Percentiles rank a stretch among this genome's conserved stretches.
These are phyloP conservation scores for Diplotaxis tenuifolia DNA, from an alignment of 345 rosid genomes.

Conservation along the genomic window DNA sequence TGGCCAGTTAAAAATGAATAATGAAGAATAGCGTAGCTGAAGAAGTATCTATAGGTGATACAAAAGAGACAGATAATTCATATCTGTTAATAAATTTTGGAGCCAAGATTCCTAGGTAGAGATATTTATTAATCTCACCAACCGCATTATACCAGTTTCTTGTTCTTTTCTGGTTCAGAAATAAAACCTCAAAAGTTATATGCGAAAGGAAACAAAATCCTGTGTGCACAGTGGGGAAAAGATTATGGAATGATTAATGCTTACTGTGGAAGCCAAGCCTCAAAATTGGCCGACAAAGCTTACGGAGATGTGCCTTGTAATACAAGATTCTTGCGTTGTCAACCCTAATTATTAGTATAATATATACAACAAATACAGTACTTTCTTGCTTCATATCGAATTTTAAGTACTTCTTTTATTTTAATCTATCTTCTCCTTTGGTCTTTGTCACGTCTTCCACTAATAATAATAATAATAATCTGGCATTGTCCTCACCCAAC, in stretches of 20 bases:
- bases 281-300: slow-evolving; percentile 9
- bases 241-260: slow-evolving; percentile 35
- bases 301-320: slow-evolving; percentile 26
- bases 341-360: slow-evolving; percentile 17
- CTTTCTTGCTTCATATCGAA: neutral
- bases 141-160: slow-evolving; percentile 30
- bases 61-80: too few relatives aligned
- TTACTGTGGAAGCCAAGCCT: slow-evolving; percentile 37
- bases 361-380: neutral
- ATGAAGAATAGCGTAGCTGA: neutral
- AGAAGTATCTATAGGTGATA: too few relatives aligned
- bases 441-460: slow-evolving; percentile 28
- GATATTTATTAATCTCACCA: slow-evolving; percentile 18
- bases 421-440: neutral
- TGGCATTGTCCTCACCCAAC: neutral
- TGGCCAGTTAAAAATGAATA: too few relatives aligned
- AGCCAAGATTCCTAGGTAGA: slow-evolving; percentile 16
- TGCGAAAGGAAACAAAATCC: slow-evolving; percentile 19
- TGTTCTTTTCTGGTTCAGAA: neutral
- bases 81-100: neutral
- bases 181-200: neutral
- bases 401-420: neutral
- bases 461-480: slow-evolving; percentile 6
- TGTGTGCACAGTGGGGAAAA: slow-evolving; percentile 19
- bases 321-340: slow-evolving; percentile 24